Conservation (phyloP, 2,329 filamentous ascomycete genomes). For the Thelonectria discophora region DNA sequence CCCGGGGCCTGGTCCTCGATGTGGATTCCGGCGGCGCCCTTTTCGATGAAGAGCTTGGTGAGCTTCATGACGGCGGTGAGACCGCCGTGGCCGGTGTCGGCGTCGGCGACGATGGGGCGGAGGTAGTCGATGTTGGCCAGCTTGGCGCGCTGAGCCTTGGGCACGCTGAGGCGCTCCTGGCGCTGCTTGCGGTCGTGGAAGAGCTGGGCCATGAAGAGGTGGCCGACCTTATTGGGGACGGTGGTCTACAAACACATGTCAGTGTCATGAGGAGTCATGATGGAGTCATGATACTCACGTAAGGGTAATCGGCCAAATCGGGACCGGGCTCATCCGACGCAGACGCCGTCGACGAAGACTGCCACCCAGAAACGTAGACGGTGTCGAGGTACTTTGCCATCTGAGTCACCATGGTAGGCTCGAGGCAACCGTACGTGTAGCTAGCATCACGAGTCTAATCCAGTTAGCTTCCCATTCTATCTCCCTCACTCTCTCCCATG, state of each 20-base stretch:
- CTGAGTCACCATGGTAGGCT: conserved; percentile 98
- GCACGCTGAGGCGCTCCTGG: conserved; percentile 85
- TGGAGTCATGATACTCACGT: conserved; percentile 61
- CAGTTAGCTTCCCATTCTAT: conserved; percentile 4
- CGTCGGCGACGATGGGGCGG: conserved; percentile 94
- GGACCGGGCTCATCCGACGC: conserved; percentile 95
- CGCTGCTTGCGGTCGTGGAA: conserved; percentile 99
- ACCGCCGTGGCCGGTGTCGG: conserved; percentile 96
- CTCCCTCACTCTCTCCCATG: background rate
- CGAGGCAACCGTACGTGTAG: conserved; percentile 96
- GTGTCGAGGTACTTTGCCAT: conserved; percentile 99
- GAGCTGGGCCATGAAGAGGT: conserved; percentile 97
- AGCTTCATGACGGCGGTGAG: conserved; percentile 99
- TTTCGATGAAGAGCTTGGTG: conserved; percentile 96
- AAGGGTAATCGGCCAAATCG: conserved; percentile 97
- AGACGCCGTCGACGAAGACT: conserved; percentile 95
- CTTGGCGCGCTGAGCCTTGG: conserved; percentile 75
- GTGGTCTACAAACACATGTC: no score
- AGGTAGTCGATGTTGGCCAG: conserved; percentile 90
- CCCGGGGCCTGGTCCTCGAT: conserved; percentile 98
- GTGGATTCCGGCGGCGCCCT: conserved; percentile 96
- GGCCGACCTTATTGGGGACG: conserved; percentile 96
- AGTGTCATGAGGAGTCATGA: conserved; percentile 1
- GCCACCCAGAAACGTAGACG: conserved; percentile 98
- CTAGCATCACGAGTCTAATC: conserved; percentile 81